Conservation (phyloP, 495 filamentous ascomycete genomes). For the Aspergillus leporis region DNA sequence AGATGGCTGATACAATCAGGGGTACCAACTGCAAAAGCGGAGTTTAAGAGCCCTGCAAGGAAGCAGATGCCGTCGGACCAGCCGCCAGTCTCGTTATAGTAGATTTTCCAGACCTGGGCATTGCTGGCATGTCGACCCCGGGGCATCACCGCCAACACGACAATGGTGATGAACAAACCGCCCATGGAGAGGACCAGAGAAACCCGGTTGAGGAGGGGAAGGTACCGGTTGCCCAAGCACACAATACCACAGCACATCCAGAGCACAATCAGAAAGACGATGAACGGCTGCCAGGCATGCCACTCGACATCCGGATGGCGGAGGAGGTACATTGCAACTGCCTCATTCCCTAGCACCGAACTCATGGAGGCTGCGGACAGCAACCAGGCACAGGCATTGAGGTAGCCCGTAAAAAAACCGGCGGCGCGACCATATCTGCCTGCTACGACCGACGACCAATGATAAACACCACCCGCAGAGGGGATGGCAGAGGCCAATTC, state of each 20-base stretch:
- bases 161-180: constrained; percentile 69
- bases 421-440: constrained; percentile 67
- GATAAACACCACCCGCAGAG: constrained; percentile 76
- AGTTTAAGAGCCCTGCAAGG: constrained; percentile 78
- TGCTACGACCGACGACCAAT: constrained; percentile 79
- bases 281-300: constrained; percentile 73
- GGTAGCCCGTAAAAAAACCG: constrained; percentile 78
- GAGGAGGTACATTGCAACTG: constrained; percentile 68
- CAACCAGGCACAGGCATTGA: constrained; percentile 80
- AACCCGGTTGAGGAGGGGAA: constrained; percentile 66
- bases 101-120: constrained; percentile 58
- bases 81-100: constrained; percentile 70
- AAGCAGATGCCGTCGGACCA: constrained; percentile 73
- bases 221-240: constrained; percentile 66
- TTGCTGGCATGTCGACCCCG: constrained; percentile 50
- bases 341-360: constrained; percentile 66
- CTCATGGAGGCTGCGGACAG: constrained; percentile 64
- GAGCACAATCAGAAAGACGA: constrained; percentile 65
- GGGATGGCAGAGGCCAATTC: constrained; percentile 74
- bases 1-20: constrained; percentile 76
- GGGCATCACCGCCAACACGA: constrained; percentile 79
- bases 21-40: constrained; percentile 81
- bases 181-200: constrained; percentile 70
- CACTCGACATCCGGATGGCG: constrained; percentile 64
- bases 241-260: constrained; percentile 66